These are phyloP conservation scores for Sungouiella blattae DNA, from an alignment of 805 yeast genomes.

Conservation along the genomic window DNA sequence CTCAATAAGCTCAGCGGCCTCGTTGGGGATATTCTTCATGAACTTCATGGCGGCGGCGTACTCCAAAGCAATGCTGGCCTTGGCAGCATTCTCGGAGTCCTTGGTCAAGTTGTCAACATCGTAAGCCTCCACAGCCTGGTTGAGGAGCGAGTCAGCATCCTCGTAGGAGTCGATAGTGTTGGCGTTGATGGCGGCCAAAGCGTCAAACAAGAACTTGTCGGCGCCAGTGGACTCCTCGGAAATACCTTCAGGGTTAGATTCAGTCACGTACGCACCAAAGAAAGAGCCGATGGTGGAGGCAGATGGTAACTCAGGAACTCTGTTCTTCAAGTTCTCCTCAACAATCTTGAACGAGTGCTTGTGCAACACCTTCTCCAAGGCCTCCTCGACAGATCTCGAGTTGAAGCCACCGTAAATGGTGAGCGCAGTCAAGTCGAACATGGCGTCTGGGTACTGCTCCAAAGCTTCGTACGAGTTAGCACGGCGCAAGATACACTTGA, in stretches of 20 bases:
- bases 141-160: conserved; percentile 54
- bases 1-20: conserved; percentile 62
- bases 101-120: conserved; percentile 28
- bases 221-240: conserved; percentile 55
- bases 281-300: conserved; percentile 81
- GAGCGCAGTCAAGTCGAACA: conserved; percentile 87
- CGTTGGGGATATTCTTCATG: conserved; percentile 67
- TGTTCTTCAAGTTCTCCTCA: conserved; percentile 51
- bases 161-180: conserved; percentile 59
- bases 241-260: conserved; percentile 46
- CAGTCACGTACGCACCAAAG: conserved; percentile 77
- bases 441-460: conserved; percentile 76
- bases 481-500: conserved; percentile 89
- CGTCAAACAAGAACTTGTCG: conserved; percentile 63
- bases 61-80: conserved; percentile 72
- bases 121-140: conserved; percentile 55
- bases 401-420: conserved; percentile 81
- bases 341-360: conserved; percentile 74
- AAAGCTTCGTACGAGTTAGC: conserved; percentile 87
- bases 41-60: conserved; percentile 80
- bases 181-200: conserved; percentile 50
- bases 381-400: conserved; percentile 71
- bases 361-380: conserved; percentile 83
- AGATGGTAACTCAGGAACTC: conserved; percentile 65
- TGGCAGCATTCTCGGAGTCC: conserved; percentile 36